phyloP scores from a whole-genome alignment of 495 filamentous ascomycete species.

The Venustampulla echinocandica region DNA sequence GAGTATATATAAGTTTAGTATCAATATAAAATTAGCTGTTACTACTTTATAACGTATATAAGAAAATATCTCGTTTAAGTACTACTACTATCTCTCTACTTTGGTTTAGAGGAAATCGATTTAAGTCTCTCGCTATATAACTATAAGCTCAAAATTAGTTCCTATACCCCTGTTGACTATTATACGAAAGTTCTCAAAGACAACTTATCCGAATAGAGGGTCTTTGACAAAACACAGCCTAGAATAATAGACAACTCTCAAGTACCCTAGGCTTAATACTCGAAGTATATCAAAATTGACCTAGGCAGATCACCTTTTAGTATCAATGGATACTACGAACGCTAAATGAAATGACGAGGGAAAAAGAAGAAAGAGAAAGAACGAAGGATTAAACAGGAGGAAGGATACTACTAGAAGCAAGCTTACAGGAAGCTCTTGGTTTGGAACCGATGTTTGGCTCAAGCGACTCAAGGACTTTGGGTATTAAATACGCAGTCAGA shows the following conservation, averaged over 20 bases:
- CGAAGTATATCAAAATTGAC: slow-evolving; percentile 11
- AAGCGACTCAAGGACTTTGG: too few relatives aligned
- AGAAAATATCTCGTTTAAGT: slow-evolving; percentile 2
- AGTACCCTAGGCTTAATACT: slow-evolving; percentile 6
- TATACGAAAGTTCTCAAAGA: slow-evolving; percentile 10
- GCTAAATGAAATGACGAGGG: slow-evolving; percentile 1
- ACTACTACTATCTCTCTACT: background rate
- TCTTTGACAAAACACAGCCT: slow-evolving; percentile 10
- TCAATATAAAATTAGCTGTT: slow-evolving; percentile 2
- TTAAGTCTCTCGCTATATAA: background rate
- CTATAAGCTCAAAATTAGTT: slow-evolving; percentile 2
- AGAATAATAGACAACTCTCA: slow-evolving; percentile 9
- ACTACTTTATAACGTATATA: background rate
- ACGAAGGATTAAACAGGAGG: too few relatives aligned
- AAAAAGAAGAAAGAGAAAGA: slow-evolving; percentile 4
- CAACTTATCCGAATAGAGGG: slow-evolving; percentile 6
- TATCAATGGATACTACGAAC: slow-evolving; percentile 6
- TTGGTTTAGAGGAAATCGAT: background rate
- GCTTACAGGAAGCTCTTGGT: too few relatives aligned
- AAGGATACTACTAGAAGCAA: too few relatives aligned
- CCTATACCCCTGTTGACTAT: slow-evolving; percentile 1
- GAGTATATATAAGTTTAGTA: background rate
- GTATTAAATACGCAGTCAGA: too few relatives aligned
- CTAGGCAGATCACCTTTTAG: slow-evolving; percentile 7
- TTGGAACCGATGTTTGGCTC: too few relatives aligned